Evolutionary conservation across 139 green algal species (phyloP).

Genomic region (Picochlorum sp.): DNA sequence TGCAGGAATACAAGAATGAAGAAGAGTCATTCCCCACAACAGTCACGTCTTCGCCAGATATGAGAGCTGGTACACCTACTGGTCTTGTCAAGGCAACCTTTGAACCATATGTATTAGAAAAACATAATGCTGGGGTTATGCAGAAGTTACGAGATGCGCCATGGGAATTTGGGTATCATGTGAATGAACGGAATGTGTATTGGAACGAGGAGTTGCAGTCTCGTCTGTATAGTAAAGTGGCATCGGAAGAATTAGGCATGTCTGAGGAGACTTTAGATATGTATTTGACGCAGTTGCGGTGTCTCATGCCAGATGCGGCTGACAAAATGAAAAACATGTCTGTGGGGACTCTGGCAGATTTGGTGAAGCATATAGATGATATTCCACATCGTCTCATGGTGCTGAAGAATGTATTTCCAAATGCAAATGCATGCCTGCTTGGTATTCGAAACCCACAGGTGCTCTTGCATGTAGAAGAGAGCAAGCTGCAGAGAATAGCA

Average conservation of each 20-base stretch:
- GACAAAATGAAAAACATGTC: constrained; percentile 30
- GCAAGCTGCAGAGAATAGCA: constrained; percentile 17
- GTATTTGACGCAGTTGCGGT: constrained; percentile 37
- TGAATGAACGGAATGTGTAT: constrained; percentile 53
- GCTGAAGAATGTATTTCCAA: constrained; percentile 55
- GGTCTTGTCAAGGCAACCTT: neutral
- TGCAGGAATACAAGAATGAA: too few relatives aligned
- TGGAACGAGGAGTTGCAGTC: constrained; percentile 64
- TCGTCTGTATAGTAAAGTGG: constrained; percentile 53
- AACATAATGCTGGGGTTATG: neutral
- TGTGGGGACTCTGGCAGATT: neutral
- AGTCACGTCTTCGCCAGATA: neutral
- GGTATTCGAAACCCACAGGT: constrained; percentile 40
- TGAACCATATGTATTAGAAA: neutral
- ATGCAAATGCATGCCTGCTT: constrained; percentile 42
- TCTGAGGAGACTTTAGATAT: constrained; percentile 46
- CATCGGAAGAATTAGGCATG: constrained; percentile 42
- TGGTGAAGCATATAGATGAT: constrained; percentile 14
- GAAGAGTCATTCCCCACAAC: neutral
- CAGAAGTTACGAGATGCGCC: constrained; percentile 15
- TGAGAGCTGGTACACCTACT: neutral
- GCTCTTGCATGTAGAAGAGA: constrained; percentile 41
- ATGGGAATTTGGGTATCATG: constrained; percentile 45
- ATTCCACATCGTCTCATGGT: constrained; percentile 51
- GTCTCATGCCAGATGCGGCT: constrained; percentile 38